Evolutionary conservation across 164 flowering plant genomes (phyloP).

Genomic region (Aristolochia fimbriata): DNA sequence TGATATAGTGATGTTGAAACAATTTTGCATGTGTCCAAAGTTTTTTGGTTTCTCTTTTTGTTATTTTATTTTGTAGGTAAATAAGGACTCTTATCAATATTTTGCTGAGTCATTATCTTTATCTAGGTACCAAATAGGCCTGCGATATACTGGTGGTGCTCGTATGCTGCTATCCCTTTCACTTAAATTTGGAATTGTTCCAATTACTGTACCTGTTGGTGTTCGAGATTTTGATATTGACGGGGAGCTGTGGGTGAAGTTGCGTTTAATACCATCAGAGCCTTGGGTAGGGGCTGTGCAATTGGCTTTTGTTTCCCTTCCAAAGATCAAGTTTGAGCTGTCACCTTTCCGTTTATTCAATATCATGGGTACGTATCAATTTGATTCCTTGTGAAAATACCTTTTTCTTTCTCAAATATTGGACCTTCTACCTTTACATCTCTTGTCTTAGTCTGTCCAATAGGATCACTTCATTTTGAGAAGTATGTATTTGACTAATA

Average conservation of each 20-base stretch:
- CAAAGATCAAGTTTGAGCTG: slow-evolving; percentile 76
- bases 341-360: slow-evolving; percentile 95
- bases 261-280: slow-evolving; percentile 82
- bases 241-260: slow-evolving; percentile 96
- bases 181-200: slow-evolving; percentile 70
- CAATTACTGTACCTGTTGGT: slow-evolving; percentile 77
- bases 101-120: slow-evolving; percentile 7
- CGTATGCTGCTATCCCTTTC: slow-evolving; percentile 80
- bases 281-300: slow-evolving; percentile 95
- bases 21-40: too few relatives aligned
- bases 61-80: background rate
- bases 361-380: slow-evolving; percentile 65
- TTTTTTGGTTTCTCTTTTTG: too few relatives aligned
- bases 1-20: too few relatives aligned
- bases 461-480: too few relatives aligned
- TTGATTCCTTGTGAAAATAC: background rate
- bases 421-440: too few relatives aligned
- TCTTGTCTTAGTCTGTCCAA: too few relatives aligned
- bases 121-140: slow-evolving; percentile 83
- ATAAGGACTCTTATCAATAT: background rate
- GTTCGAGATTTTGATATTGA: slow-evolving; percentile 92
- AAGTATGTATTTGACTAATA: too few relatives aligned
- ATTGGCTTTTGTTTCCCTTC: slow-evolving; percentile 97
- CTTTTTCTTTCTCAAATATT: background rate
- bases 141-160: slow-evolving; percentile 93